A percentile compares a stretch with the other conserved stretches of the same genome.
Evolutionary conservation across 2,329 filamentous ascomycete genomes (phyloP).

Genomic region (Thermomyces lanuginosus): DNA sequence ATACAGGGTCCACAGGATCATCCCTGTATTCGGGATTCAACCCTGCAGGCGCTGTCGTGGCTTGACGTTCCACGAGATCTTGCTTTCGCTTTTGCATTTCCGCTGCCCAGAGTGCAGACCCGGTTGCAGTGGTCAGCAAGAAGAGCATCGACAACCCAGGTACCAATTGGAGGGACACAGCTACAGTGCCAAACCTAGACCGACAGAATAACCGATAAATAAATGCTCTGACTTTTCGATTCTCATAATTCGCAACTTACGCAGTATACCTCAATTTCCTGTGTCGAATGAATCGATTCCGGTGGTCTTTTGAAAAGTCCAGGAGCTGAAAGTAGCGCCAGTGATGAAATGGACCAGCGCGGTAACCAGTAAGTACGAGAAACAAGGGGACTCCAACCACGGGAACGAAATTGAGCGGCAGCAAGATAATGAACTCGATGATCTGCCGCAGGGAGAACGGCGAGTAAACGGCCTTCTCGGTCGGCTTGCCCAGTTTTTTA

Average conservation of each 20-base stretch:
- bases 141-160: constrained; percentile 90
- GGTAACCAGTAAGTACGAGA: constrained; percentile 70
- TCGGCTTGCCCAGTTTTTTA: constrained; percentile 68
- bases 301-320: constrained; percentile 56
- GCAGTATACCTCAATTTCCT: constrained; percentile 73
- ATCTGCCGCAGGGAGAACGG: constrained; percentile 89
- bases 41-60: constrained; percentile 9
- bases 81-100: constrained; percentile 50
- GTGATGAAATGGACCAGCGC: constrained; percentile 75
- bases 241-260: constrained; percentile 26
- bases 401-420: constrained; percentile 78
- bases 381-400: constrained; percentile 71
- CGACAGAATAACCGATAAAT: neutral
- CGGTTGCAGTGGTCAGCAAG: constrained; percentile 68
- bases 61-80: constrained; percentile 12
- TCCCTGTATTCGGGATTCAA: constrained; percentile 26
- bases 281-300: constrained; percentile 50
- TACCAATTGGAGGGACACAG: constrained; percentile 71
- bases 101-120: constrained; percentile 72
- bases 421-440: constrained; percentile 59
- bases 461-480: constrained; percentile 57
- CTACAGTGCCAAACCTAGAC: constrained; percentile 60
- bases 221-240: neutral
- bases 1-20: constrained; percentile 12
- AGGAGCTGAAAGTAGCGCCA: constrained; percentile 78